phyloP scores from a whole-genome alignment of 2,329 filamentous ascomycete species.

The Ceratocystis cacaofunesta region DNA sequence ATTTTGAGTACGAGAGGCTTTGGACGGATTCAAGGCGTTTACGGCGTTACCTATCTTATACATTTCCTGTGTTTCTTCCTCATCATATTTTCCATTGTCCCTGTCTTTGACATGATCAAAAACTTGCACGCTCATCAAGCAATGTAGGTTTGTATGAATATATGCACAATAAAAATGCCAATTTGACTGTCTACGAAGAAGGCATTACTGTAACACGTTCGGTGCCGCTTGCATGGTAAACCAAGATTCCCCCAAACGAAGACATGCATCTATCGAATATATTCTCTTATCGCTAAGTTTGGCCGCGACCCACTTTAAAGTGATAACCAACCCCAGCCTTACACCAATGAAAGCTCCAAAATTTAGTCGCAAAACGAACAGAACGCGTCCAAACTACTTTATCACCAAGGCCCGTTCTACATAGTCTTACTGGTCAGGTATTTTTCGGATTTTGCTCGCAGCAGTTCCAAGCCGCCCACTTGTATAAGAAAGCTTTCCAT shows the following conservation, averaged over 20 bases:
- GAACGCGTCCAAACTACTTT: not conserved
- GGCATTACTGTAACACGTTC: too few species aligned
- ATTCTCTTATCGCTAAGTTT: not conserved
- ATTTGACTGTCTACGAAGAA: too few species aligned
- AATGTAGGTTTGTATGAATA: not conserved
- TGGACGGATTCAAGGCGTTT: constrained; percentile 15
- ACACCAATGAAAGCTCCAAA: not conserved
- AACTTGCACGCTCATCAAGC: not conserved
- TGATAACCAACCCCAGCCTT: not conserved
- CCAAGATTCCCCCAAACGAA: not conserved
- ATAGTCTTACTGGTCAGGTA: not conserved
- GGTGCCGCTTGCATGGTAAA: too few species aligned
- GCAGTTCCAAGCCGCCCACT: not conserved
- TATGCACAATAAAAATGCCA: not conserved
- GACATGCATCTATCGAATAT: constrained; percentile 1
- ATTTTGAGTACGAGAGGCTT: constrained; percentile 6
- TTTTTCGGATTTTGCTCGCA: not conserved
- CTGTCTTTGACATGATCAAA: not conserved
- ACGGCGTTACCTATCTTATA: constrained; percentile 11
- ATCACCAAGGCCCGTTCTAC: not conserved
- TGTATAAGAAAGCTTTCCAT: not conserved
- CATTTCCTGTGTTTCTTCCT: not conserved
- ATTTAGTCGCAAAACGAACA: not conserved
- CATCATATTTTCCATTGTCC: not conserved
- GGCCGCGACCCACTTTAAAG: not conserved